These are phyloP conservation scores for Ophiostoma ips DNA, from an alignment of 2,329 filamentous ascomycete species.

Conservation along the genomic window DNA sequence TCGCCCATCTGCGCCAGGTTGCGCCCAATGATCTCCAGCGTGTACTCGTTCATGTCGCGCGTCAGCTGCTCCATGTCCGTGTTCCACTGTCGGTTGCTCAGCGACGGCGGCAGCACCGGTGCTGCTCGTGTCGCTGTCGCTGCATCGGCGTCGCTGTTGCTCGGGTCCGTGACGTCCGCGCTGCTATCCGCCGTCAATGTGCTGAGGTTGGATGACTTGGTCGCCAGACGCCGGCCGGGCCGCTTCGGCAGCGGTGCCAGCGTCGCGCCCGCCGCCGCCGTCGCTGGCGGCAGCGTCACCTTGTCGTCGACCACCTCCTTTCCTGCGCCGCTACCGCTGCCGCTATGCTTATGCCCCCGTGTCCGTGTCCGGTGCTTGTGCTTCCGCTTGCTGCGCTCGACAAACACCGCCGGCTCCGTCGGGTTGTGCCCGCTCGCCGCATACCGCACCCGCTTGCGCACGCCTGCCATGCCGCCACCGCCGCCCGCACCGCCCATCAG, in stretches of 20 bases:
- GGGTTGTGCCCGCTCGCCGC: constrained; percentile 4
- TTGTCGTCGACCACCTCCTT: not conserved
- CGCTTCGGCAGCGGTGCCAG: constrained; percentile 11
- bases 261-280: not conserved
- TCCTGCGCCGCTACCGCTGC: not conserved
- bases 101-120: constrained; percentile 19
- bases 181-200: not conserved
- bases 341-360: not conserved
- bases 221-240: constrained; percentile 5
- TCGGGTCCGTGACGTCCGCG: not conserved
- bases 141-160: not conserved
- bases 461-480: constrained; percentile 17
- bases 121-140: not conserved
- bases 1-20: constrained; percentile 35
- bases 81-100: constrained; percentile 18
- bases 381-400: constrained; percentile 33
- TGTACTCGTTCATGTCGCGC: constrained; percentile 44
- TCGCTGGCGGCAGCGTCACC: not conserved
- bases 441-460: constrained; percentile 28
- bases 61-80: constrained; percentile 36
- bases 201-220: constrained; percentile 1
- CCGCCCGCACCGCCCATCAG: too few relatives aligned
- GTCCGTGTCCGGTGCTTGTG: not conserved
- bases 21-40: constrained; percentile 42
- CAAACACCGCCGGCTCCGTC: constrained; percentile 34